phyloP scores from a whole-genome alignment of 1,139 yeast species.

The Yamadazyma blattariae region DNA sequence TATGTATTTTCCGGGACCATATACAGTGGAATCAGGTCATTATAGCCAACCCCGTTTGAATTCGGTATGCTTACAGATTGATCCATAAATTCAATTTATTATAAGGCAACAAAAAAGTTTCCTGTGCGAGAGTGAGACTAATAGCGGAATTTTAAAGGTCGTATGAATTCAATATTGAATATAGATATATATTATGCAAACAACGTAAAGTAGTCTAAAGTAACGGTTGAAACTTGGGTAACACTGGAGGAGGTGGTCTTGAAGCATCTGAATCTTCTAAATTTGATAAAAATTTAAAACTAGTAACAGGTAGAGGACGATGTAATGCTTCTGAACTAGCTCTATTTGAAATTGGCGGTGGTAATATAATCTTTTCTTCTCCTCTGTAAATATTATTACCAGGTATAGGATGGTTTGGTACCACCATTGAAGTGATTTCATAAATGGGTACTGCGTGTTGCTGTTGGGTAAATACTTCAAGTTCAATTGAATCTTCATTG shows the following conservation, averaged over 20 bases:
- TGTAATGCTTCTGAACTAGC: slow-evolving; percentile 10
- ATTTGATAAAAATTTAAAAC: slow-evolving; percentile 24
- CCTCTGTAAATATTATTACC: slow-evolving; percentile 11
- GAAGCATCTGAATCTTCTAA: slow-evolving; percentile 22
- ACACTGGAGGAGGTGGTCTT: slow-evolving; percentile 25
- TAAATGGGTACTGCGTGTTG: slow-evolving; percentile 33
- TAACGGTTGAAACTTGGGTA: slow-evolving; percentile 40
- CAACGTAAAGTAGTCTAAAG: no score
- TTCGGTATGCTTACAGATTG: no score
- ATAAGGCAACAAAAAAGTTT: no score
- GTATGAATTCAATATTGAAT: no score
- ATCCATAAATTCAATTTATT: no score
- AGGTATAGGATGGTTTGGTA: slow-evolving; percentile 12
- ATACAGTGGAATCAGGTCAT: no score
- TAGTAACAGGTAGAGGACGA: slow-evolving; percentile 5
- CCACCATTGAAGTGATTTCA: slow-evolving; percentile 32
- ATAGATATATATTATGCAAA: no score
- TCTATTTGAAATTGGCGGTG: slow-evolving; percentile 27
- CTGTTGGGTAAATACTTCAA: slow-evolving; percentile 35
- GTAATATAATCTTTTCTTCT: slow-evolving; percentile 25
- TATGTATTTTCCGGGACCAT: no score
- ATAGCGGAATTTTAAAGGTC: no score
- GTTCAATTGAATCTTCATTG: slow-evolving; percentile 26
- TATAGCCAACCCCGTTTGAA: no score
- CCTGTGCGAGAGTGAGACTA: no score